A percentile compares a stretch with the other conserved stretches of the same genome.
phyloP scores from a whole-genome alignment of 768 basidiomycete species.

The Termitomyces sp. region DNA sequence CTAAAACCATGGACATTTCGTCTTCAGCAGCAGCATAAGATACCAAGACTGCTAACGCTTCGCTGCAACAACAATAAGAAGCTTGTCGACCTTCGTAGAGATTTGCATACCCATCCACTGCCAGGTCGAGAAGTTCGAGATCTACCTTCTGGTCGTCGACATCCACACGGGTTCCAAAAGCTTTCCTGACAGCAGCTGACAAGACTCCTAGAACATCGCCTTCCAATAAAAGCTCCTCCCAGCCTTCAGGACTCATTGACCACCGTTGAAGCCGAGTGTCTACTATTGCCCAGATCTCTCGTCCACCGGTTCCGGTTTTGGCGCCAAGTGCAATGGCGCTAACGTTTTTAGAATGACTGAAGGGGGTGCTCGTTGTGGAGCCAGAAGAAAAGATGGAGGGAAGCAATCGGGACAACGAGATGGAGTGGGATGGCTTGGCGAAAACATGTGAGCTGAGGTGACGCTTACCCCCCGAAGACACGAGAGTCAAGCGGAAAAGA shows the following conservation, averaged over 20 bases:
- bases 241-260: slow-evolving; percentile 65
- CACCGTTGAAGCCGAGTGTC: slow-evolving; percentile 71
- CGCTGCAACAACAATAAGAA: slow-evolving; percentile 28
- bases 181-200: slow-evolving; percentile 44
- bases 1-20: slow-evolving; percentile 34
- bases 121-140: slow-evolving; percentile 72
- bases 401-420: slow-evolving; percentile 40
- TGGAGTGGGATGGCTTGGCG: slow-evolving; percentile 49
- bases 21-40: slow-evolving; percentile 65
- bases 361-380: slow-evolving; percentile 31
- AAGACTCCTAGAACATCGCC: slow-evolving; percentile 52
- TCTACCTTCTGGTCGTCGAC: slow-evolving; percentile 52
- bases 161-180: slow-evolving; percentile 35
- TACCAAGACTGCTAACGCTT: slow-evolving; percentile 58
- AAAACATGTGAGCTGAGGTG: slow-evolving; percentile 60
- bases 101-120: slow-evolving; percentile 48
- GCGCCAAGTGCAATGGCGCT: slow-evolving; percentile 59
- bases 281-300: slow-evolving; percentile 66
- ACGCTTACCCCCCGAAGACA: slow-evolving; percentile 68
- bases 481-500: slow-evolving; percentile 62
- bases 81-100: background rate
- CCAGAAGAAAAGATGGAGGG: slow-evolving; percentile 45
- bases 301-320: slow-evolving; percentile 40
- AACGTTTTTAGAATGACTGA: slow-evolving; percentile 57
- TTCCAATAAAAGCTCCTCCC: slow-evolving; percentile 65